Conservation (phyloP, 2,329 filamentous ascomycete genomes). For the Phialophora macrospora region DNA sequence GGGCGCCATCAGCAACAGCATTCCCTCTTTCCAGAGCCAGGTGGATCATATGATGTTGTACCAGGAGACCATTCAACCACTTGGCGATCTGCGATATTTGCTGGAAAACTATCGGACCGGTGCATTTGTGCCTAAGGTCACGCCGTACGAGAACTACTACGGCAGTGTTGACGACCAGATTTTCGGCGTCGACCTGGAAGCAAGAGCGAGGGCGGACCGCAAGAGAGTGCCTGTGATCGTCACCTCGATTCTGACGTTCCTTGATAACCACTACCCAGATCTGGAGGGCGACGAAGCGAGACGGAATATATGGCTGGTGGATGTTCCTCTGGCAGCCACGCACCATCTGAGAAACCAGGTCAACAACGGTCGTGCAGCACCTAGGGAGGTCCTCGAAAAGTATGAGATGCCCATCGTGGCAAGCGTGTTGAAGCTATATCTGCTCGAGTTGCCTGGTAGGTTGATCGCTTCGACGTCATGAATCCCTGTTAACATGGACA, state of each 20-base stretch:
- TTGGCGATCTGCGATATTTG: slow-evolving; percentile 87
- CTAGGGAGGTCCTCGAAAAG: slow-evolving; percentile 76
- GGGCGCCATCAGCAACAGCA: slow-evolving; percentile 95
- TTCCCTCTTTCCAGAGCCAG: slow-evolving; percentile 90
- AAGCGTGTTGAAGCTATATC: slow-evolving; percentile 88
- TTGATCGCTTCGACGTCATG: slow-evolving; percentile 29
- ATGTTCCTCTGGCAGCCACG: slow-evolving; percentile 82
- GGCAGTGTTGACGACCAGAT: slow-evolving; percentile 97
- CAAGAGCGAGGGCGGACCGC: slow-evolving; percentile 86
- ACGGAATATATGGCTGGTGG: slow-evolving; percentile 89
- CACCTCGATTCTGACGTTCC: slow-evolving; percentile 89
- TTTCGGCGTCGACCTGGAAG: slow-evolving; percentile 97
- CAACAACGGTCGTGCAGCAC: slow-evolving; percentile 83
- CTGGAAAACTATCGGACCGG: slow-evolving; percentile 97
- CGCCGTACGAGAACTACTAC: slow-evolving; percentile 98
- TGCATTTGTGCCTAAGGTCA: slow-evolving; percentile 85
- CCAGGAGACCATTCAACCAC: slow-evolving; percentile 96
- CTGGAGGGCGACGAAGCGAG: slow-evolving; percentile 94
- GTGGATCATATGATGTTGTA: slow-evolving; percentile 99
- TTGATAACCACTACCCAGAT: slow-evolving; percentile 96
- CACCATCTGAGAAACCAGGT: slow-evolving; percentile 82
- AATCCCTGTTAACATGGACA: slow-evolving; percentile 45
- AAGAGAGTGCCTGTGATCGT: slow-evolving; percentile 93
- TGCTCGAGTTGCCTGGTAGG: slow-evolving; percentile 90
- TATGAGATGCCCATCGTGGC: slow-evolving; percentile 96